Evolutionary conservation across 257 asterid species (phyloP).

Genomic region (Mentha longifolia): DNA sequence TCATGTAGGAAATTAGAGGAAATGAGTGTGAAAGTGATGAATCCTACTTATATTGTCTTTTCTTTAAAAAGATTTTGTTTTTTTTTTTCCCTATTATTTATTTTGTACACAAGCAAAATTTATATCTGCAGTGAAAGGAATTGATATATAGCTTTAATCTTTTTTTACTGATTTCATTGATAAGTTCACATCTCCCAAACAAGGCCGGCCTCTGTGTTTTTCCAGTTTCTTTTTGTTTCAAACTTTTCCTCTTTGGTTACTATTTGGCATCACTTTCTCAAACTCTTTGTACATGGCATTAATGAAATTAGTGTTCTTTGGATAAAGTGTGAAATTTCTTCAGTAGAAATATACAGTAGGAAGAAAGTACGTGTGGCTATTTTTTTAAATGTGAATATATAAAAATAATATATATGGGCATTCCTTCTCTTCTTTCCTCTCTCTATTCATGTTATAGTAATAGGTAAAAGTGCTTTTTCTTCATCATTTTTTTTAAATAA

Average conservation of each 20-base stretch:
- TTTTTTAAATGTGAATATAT: neutral
- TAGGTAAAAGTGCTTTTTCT: too few relatives aligned
- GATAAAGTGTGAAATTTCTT: conserved; percentile 27
- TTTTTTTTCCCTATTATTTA: too few relatives aligned
- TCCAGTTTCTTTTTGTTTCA: neutral
- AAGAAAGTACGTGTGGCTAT: neutral
- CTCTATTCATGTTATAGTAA: too few relatives aligned
- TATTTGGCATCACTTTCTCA: conserved; percentile 8
- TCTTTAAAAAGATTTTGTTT: neutral
- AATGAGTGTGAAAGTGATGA: neutral
- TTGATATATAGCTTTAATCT: conserved; percentile 45
- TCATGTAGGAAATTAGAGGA: neutral
- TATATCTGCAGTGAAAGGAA: conserved; percentile 45
- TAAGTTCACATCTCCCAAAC: conserved; percentile 38
- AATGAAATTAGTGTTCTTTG: conserved; percentile 15
- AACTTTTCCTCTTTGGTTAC: conserved; percentile 22
- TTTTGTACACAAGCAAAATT: neutral
- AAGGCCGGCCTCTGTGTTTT: conserved; percentile 26
- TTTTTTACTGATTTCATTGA: conserved; percentile 36
- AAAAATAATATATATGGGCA: too few relatives aligned
- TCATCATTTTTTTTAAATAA: too few relatives aligned
- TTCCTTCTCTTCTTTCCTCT: too few relatives aligned
- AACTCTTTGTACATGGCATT: too few relatives aligned
- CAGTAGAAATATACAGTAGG: conserved; percentile 21
- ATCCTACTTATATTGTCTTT: neutral